phyloP scores from a whole-genome alignment of 331 rosid species.

The Stylosanthes scabra region DNA sequence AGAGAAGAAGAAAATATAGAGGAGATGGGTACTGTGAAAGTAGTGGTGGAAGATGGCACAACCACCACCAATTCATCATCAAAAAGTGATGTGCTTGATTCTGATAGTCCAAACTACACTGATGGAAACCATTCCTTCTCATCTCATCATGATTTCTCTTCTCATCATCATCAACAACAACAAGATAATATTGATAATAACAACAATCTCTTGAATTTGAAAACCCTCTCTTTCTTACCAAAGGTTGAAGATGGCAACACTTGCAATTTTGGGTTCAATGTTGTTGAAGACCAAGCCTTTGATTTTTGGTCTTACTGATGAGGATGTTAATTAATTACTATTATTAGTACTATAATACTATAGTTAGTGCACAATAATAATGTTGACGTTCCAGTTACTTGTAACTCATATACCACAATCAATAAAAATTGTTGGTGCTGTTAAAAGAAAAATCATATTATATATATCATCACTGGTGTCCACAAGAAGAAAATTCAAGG shows the following conservation, averaged over 20 bases:
- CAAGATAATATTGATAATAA: conserved; percentile 51
- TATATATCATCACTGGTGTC: neutral
- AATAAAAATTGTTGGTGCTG: conserved; percentile 31
- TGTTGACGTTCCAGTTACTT: conserved; percentile 25
- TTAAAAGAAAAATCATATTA: neutral
- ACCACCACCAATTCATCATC: conserved; percentile 59
- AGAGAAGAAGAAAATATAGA: conserved; percentile 45
- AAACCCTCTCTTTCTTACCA: conserved; percentile 37
- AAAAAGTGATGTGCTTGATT: conserved; percentile 73
- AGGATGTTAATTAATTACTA: neutral
- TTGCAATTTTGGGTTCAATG: conserved; percentile 42
- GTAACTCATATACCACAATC: conserved; percentile 31
- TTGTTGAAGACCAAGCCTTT: conserved; percentile 67
- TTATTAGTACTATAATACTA: neutral
- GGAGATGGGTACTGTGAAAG: neutral
- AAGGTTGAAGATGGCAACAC: conserved; percentile 58
- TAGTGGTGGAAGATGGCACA: conserved; percentile 54
- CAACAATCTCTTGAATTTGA: conserved; percentile 43
- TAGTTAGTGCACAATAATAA: neutral
- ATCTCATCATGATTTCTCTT: conserved; percentile 56
- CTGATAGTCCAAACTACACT: conserved; percentile 71
- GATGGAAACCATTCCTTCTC: conserved; percentile 54
- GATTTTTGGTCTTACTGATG: conserved; percentile 64
- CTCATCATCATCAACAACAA: conserved; percentile 40
- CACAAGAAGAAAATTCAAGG: neutral